These are phyloP conservation scores for Pseudonectria buxi DNA, from an alignment of 2,329 filamentous ascomycete genomes.

Conservation along the genomic window DNA sequence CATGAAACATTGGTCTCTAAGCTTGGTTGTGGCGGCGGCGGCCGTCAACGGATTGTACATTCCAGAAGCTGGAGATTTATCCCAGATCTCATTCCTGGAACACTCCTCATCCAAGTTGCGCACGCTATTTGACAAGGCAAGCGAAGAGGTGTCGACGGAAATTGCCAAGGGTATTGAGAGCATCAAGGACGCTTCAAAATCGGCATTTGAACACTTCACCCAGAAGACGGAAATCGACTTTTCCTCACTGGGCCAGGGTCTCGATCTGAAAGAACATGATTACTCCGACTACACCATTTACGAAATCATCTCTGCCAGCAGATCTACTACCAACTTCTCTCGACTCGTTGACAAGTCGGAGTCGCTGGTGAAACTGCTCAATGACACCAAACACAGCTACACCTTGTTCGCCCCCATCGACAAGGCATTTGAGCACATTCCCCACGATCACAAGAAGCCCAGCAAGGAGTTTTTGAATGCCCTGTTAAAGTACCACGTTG, in stretches of 20 bases:
- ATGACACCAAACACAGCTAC: slow-evolving; percentile 65
- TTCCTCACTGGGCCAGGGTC: background rate
- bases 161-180: no score
- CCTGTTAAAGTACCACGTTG: slow-evolving; percentile 69
- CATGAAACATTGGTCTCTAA: no score
- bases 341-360: slow-evolving; percentile 67
- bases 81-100: no score
- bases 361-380: slow-evolving; percentile 65
- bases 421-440: slow-evolving; percentile 61
- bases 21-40: no score
- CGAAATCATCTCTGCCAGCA: slow-evolving; percentile 67
- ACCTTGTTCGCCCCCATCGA: slow-evolving; percentile 79
- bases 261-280: slow-evolving; percentile 15
- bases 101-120: no score
- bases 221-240: no score
- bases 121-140: no score
- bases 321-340: slow-evolving; percentile 71
- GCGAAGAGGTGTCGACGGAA: no score
- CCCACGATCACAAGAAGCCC: slow-evolving; percentile 49
- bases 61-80: no score
- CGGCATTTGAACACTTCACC: no score
- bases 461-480: slow-evolving; percentile 63
- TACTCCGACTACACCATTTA: slow-evolving; percentile 68
- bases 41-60: no score
- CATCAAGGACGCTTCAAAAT: no score